These are phyloP conservation scores for Pythium oligandrum DNA, from an alignment of 352 stramenopile species.

Conservation along the genomic window DNA sequence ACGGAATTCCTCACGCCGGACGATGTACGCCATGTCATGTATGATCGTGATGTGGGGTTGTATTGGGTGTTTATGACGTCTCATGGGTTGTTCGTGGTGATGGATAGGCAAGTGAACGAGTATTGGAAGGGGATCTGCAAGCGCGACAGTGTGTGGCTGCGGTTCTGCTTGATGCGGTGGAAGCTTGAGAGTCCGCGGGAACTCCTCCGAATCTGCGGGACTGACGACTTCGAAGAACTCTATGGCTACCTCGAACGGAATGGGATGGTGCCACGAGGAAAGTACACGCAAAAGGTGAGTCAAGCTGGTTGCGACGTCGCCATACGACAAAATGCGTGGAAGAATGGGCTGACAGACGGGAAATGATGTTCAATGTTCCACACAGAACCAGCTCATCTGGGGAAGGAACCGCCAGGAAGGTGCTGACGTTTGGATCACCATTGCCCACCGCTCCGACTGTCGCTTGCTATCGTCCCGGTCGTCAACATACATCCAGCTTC, in stretches of 20 bases:
- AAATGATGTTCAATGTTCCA: no score
- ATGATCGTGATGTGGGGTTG: conserved; percentile 2
- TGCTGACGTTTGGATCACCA: conserved; percentile 69
- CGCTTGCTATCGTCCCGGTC: conserved; percentile 27
- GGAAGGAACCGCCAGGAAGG: conserved; percentile 54
- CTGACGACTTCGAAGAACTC: conserved; percentile 46
- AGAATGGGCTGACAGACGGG: no score
- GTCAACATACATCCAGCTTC: conserved; percentile 54
- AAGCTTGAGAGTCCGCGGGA: conserved; percentile 37
- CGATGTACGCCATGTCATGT: conserved; percentile 49
- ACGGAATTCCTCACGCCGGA: conserved; percentile 45
- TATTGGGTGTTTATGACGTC: no score
- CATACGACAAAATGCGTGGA: no score
- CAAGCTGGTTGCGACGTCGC: background rate
- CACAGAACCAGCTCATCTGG: conserved; percentile 59
- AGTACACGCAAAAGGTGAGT: conserved; percentile 57
- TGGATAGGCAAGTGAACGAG: conserved; percentile 41
- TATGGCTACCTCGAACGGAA: conserved; percentile 59
- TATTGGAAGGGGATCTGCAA: conserved; percentile 46
- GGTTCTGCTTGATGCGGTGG: conserved; percentile 45
- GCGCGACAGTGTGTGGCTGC: conserved; percentile 48
- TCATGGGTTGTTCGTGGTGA: no score
- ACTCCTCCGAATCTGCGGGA: conserved; percentile 39
- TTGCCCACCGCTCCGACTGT: conserved; percentile 69
- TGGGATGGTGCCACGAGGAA: conserved; percentile 47